Percentiles rank a stretch among this genome's conserved stretches.
phyloP scores from a whole-genome alignment of 2,329 filamentous ascomycete species.

The Aspergillus udagawae region DNA sequence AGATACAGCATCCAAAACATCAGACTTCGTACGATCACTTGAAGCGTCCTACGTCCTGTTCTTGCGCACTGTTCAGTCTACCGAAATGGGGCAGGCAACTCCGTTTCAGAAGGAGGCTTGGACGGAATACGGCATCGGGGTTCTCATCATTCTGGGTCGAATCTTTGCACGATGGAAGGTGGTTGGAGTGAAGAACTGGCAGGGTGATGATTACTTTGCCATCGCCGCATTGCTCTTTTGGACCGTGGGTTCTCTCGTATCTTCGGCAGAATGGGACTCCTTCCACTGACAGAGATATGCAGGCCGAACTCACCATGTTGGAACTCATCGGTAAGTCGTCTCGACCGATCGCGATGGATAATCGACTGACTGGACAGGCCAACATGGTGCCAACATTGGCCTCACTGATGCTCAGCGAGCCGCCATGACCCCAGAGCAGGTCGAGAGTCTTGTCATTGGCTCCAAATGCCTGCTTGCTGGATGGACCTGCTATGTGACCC shows the following conservation, averaged over 20 bases:
- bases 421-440: conserved; percentile 27
- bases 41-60: background rate
- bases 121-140: conserved; percentile 42
- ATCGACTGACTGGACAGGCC: conserved; percentile 21
- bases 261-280: too few species aligned
- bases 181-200: conserved; percentile 40
- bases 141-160: conserved; percentile 36
- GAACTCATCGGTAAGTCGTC: conserved; percentile 18
- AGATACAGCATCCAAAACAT: background rate
- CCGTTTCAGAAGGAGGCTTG: conserved; percentile 45
- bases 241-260: conserved; percentile 26
- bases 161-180: conserved; percentile 38
- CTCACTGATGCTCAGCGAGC: conserved; percentile 30
- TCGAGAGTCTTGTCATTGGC: conserved; percentile 28
- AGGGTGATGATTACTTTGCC: conserved; percentile 45
- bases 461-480: conserved; percentile 32
- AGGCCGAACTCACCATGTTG: conserved; percentile 18
- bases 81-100: conserved; percentile 16
- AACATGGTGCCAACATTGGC: conserved; percentile 39
- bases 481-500: conserved; percentile 41
- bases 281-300: background rate
- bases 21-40: background rate
- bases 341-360: background rate
- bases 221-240: conserved; percentile 35
- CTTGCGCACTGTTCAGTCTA: background rate